Evolutionary conservation across 345 rosid species (phyloP).

Genomic region (Camelina hispida): DNA sequence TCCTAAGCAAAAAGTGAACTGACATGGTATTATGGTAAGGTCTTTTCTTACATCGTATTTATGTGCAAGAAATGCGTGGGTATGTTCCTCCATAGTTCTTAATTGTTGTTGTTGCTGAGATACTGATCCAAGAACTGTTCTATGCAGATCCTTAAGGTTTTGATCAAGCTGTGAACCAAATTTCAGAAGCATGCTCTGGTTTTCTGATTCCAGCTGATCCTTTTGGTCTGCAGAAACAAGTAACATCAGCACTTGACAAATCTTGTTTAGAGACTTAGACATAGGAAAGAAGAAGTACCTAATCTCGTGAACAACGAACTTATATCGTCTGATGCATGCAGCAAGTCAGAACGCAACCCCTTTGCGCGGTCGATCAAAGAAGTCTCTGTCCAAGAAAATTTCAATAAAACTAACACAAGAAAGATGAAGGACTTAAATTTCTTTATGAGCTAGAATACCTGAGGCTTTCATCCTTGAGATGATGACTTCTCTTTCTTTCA

Average conservation of each 20-base stretch:
- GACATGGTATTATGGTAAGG: not conserved
- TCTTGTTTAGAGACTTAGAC: not conserved
- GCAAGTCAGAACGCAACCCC: slow-evolving; percentile 70
- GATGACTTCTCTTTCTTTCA: slow-evolving; percentile 63
- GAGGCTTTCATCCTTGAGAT: slow-evolving; percentile 66
- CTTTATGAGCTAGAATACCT: slow-evolving; percentile 50
- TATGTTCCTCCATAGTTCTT: slow-evolving; percentile 81
- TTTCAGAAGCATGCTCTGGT: slow-evolving; percentile 63
- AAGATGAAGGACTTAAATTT: not conserved
- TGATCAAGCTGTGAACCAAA: slow-evolving; percentile 94
- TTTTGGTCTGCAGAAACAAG: slow-evolving; percentile 62
- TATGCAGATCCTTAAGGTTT: slow-evolving; percentile 70
- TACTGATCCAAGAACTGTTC: slow-evolving; percentile 70
- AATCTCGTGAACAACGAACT: slow-evolving; percentile 67
- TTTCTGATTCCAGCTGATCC: slow-evolving; percentile 76
- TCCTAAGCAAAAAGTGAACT: slow-evolving; percentile 3
- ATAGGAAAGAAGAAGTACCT: slow-evolving; percentile 54
- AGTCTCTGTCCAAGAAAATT: slow-evolving; percentile 55
- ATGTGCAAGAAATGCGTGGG: slow-evolving; percentile 62
- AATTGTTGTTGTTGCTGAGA: slow-evolving; percentile 86
- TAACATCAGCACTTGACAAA: slow-evolving; percentile 17
- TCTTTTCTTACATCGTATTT: slow-evolving; percentile 74
- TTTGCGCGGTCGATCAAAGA: slow-evolving; percentile 66
- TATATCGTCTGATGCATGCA: slow-evolving; percentile 81
- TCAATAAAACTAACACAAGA: slow-evolving; percentile 16